Evolutionary conservation across 345 rosid species (phyloP).

Genomic region (Boechera stricta): DNA sequence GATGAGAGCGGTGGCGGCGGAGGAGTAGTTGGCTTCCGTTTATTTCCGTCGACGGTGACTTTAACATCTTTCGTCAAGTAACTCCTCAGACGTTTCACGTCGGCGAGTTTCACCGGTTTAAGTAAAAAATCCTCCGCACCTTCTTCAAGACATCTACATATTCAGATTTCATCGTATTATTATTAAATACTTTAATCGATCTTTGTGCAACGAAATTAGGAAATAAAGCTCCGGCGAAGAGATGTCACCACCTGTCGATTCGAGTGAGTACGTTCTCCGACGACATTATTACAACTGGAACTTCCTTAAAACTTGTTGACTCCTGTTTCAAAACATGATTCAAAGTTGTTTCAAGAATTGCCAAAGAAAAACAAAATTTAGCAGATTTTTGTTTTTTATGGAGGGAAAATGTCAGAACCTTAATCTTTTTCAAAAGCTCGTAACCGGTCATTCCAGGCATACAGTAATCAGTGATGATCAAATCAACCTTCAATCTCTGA

Average conservation of each 20-base stretch:
- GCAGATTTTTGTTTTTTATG: neutral
- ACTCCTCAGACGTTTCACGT: constrained; percentile 72
- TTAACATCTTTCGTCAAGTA: constrained; percentile 56
- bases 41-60: constrained; percentile 41
- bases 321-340: constrained; percentile 52
- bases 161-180: neutral
- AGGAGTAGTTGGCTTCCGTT: constrained; percentile 53
- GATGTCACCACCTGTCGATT: constrained; percentile 64
- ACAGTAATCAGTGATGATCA: constrained; percentile 91
- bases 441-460: constrained; percentile 99
- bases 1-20: constrained; percentile 49
- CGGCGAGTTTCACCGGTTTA: constrained; percentile 92
- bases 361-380: neutral
- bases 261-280: constrained; percentile 83
- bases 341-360: neutral
- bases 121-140: constrained; percentile 93
- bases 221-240: neutral
- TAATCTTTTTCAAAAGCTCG: constrained; percentile 88
- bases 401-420: constrained; percentile 54
- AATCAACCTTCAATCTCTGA: constrained; percentile 83
- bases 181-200: no score
- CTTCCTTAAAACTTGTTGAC: constrained; percentile 69
- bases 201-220: no score
- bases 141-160: constrained; percentile 81
- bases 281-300: constrained; percentile 94